Conservation (phyloP, 192 early-diverging fungal species). For the Gigaspora rosea region DNA sequence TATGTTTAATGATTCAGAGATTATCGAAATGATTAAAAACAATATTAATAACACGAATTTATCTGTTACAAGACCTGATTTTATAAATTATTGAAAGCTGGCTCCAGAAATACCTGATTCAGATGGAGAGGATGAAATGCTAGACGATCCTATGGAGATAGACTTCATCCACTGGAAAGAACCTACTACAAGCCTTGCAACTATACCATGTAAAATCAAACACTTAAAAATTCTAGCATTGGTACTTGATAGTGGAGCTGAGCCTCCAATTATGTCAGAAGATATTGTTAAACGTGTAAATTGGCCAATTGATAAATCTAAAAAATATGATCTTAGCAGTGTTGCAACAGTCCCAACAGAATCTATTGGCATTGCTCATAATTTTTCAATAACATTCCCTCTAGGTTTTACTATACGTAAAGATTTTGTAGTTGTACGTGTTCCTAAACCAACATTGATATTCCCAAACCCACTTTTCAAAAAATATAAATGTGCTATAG, state of each 20-base stretch:
- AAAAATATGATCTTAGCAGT: constrained; percentile 6
- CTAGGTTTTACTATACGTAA: not conserved
- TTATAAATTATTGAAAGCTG: no score
- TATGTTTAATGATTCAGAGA: no score
- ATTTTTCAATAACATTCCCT: constrained; percentile 1
- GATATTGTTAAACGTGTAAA: not conserved
- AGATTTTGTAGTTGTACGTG: not conserved
- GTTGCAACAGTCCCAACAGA: not conserved
- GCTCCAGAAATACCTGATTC: no score
- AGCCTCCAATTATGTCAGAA: not conserved
- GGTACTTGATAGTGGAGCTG: not conserved
- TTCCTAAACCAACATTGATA: constrained; percentile 3
- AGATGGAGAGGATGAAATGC: no score
- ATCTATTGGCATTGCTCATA: not conserved
- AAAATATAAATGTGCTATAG: constrained; percentile 9
- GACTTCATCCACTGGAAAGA: no score
- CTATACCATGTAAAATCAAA: no score
- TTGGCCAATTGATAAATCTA: not conserved
- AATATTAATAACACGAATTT: no score
- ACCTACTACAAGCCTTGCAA: no score
- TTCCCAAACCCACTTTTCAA: constrained; percentile 15
- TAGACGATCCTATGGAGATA: no score
- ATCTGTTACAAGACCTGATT: no score
- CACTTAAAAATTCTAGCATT: constrained; percentile 7
- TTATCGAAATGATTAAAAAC: no score